Evolutionary conservation across 78 protist species (phyloP).

Genomic region (slime mould (Dictyostelium discoideum)): DNA sequence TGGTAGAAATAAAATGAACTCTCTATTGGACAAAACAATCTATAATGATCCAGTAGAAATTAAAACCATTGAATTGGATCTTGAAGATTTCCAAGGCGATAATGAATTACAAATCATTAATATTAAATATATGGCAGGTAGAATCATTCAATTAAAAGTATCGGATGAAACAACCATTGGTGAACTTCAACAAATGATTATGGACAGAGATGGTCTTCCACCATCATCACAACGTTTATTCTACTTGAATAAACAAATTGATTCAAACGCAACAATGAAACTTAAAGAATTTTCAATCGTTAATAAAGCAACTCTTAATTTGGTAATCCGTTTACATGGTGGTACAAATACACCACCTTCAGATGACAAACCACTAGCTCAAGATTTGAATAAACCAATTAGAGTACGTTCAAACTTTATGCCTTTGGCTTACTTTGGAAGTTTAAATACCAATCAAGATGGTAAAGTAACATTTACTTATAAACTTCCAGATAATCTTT

Average conservation of each 20-base stretch:
- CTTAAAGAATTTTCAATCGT: not conserved
- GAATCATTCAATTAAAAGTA: not conserved
- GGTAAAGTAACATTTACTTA: not conserved
- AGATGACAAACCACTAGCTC: not conserved
- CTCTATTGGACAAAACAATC: not conserved
- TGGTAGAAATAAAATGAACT: not conserved
- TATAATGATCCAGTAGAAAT: not conserved
- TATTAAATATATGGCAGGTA: constrained; percentile 28
- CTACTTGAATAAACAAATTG: constrained; percentile 36
- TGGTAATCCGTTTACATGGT: constrained; percentile 25
- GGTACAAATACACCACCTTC: not conserved
- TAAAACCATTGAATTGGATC: not conserved
- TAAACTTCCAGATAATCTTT: constrained; percentile 45
- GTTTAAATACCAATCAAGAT: not conserved
- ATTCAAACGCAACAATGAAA: not conserved
- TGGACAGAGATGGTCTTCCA: constrained; percentile 57
- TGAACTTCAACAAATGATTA: not conserved
- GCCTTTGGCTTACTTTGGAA: constrained; percentile 18
- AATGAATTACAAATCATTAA: not conserved
- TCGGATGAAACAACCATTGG: not conserved
- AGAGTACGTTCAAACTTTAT: constrained; percentile 37
- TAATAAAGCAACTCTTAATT: constrained; percentile 4
- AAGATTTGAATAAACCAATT: not conserved
- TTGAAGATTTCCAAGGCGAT: not conserved
- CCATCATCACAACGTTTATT: constrained; percentile 18